Evolutionary conservation across 2,329 filamentous ascomycete species (phyloP), one percentile per base, ranked within the genome.

Genomic region (Verticillium nonalfalfae): DNA sequence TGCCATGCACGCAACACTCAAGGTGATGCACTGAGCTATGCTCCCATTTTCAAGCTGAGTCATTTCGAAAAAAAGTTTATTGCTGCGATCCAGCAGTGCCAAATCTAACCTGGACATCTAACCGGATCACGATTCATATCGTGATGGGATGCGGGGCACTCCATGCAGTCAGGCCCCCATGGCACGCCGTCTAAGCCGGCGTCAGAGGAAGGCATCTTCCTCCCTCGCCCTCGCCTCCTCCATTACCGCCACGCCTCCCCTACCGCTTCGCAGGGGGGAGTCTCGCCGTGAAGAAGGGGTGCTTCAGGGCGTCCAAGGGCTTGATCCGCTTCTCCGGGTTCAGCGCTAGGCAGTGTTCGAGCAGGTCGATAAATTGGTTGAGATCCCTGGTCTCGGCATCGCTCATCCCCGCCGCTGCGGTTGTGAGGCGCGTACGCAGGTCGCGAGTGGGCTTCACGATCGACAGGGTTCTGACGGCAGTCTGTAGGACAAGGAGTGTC

Each of bases 271-370:
- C 60, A 36, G 61, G 58, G 36, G 61, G 63, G 61, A 72, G 70
- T 72, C 74, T 75, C 31, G 81, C 77, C 33, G 77, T 79, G 68
- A 98, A 92, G 75, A 98, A 98, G 1, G 90, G 90, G 78, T 98
- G 94, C 71, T 87, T 89, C 68, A 98, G 78, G 57, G 95, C 95
- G 70, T 98, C 93, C 14, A 84, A 80, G 0, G 95, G 91, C 56
- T 90, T 94, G 69, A 95, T 90, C 65, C 95, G 85, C 80, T 96
- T 96, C 73, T 97, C 93, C 1, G 94, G 92, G 71, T 98, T 97
- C 66, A 98, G 82, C 62, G 89, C 87, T 65, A 99, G 80, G 72
- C 93, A 98, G 60, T 90, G 89, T 71, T 97, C 93, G 61, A 99
- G 78, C 57, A 99, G 78, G 74, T 98, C 93, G 67, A 92, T 82